Conservation (phyloP, 805 yeast species). For the Wickerhamomyces pijperi region DNA sequence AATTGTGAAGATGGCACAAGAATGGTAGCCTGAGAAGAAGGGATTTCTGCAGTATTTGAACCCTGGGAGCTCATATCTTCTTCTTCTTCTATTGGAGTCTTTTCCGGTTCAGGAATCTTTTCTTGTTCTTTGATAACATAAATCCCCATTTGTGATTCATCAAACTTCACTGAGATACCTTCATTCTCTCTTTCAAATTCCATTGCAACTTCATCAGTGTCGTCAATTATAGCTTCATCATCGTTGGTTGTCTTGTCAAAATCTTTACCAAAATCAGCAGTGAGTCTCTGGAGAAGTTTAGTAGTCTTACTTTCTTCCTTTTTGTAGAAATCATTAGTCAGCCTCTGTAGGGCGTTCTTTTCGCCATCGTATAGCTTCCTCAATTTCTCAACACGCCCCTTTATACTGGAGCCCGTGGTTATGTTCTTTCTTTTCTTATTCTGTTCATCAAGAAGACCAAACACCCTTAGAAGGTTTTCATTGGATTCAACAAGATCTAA, state of each 20-base stretch:
- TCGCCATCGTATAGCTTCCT: too few species aligned
- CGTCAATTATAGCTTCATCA: neutral
- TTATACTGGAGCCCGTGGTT: too few species aligned
- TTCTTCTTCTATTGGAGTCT: too few species aligned
- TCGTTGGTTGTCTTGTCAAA: neutral
- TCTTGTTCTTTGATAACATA: neutral
- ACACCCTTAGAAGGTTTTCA: conserved; percentile 13
- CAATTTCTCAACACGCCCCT: neutral
- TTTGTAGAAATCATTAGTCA: neutral
- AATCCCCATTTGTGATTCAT: neutral
- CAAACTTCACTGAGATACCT: neutral
- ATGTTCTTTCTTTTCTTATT: too few species aligned
- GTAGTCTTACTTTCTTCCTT: neutral
- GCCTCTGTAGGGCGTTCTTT: too few species aligned
- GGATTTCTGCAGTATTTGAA: too few species aligned
- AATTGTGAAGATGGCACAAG: too few species aligned
- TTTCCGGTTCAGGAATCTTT: too few species aligned
- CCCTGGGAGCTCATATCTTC: too few species aligned
- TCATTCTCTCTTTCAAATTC: neutral
- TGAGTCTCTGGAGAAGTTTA: neutral
- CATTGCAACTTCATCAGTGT: neutral
- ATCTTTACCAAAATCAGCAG: neutral
- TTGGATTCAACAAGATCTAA: conserved; percentile 16
- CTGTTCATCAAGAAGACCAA: conserved; percentile 12
- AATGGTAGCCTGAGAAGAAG: too few species aligned